Evolutionary conservation across 2,329 filamentous ascomycete genomes (phyloP).

Genomic region (Chaetothyriales sp.): DNA sequence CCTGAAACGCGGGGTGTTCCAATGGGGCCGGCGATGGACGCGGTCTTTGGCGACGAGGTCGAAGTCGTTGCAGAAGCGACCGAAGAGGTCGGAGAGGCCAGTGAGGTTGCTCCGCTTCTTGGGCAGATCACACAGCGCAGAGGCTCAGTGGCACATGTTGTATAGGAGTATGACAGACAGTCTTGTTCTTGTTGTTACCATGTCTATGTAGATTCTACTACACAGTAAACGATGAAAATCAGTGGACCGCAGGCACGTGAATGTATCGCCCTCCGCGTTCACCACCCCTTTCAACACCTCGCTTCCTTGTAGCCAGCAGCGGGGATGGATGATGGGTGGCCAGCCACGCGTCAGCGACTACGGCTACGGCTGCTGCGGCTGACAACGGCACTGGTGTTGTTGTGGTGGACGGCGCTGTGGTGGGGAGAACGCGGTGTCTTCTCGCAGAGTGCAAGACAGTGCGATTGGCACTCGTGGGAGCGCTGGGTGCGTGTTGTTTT

Average conservation of each 20-base stretch:
- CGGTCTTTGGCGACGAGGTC: conserved; percentile 3
- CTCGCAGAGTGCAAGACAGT: conserved; percentile 51
- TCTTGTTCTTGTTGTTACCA: too few relatives aligned
- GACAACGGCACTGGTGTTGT: conserved; percentile 38
- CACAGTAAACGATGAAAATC: too few relatives aligned
- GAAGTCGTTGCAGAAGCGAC: conserved; percentile 1
- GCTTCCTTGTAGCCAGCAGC: neutral
- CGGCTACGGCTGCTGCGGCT: neutral
- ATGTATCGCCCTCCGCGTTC: too few relatives aligned
- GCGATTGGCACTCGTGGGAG: conserved; percentile 81
- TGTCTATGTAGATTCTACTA: too few relatives aligned
- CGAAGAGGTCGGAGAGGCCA: neutral
- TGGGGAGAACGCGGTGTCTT: conserved; percentile 79
- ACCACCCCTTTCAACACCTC: too few relatives aligned
- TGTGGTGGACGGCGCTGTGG: conserved; percentile 66
- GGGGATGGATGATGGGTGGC: neutral
- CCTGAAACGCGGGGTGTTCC: conserved; percentile 8
- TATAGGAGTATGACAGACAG: neutral
- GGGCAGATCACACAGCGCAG: neutral
- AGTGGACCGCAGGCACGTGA: too few relatives aligned
- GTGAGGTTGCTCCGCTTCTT: neutral
- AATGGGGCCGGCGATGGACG: conserved; percentile 6
- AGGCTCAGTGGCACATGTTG: neutral
- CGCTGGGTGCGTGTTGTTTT: conserved; percentile 52
- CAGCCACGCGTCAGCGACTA: neutral